phyloP scores from a whole-genome alignment of 192 early-diverging fungal genomes.

The Backusella morwellensis region DNA sequence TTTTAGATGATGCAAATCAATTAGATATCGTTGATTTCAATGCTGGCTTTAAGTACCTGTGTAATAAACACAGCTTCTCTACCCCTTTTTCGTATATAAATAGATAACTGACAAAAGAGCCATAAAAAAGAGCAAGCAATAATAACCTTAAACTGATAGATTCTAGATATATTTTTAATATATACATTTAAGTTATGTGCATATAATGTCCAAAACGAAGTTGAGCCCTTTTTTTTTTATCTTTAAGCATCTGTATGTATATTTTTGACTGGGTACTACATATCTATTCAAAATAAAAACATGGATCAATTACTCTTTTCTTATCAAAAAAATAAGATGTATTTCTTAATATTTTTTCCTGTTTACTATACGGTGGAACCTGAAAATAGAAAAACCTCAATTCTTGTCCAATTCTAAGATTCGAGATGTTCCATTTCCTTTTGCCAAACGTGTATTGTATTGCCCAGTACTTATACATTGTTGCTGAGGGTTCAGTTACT shows the following conservation, averaged over 20 bases:
- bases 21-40: not conserved
- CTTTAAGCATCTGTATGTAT: not conserved
- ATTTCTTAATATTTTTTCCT: not conserved
- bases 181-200: not conserved
- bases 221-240: not conserved
- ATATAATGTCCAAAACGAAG: not conserved
- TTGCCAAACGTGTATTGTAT: not conserved
- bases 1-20: not conserved
- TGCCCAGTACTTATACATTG: not conserved
- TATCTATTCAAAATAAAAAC: not conserved
- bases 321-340: not conserved
- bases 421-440: not conserved
- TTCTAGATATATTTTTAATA: not conserved
- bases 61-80: not conserved
- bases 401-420: too few species aligned
- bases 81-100: not conserved
- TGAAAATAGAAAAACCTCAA: not conserved
- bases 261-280: not conserved
- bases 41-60: not conserved
- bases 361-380: not conserved
- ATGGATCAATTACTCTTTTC: not conserved
- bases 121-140: too few species aligned
- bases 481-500: not conserved
- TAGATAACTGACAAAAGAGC: not conserved
- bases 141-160: not conserved